Evolutionary conservation across 495 filamentous ascomycete species (phyloP).

Genomic region (Amniculicola lignicola): DNA sequence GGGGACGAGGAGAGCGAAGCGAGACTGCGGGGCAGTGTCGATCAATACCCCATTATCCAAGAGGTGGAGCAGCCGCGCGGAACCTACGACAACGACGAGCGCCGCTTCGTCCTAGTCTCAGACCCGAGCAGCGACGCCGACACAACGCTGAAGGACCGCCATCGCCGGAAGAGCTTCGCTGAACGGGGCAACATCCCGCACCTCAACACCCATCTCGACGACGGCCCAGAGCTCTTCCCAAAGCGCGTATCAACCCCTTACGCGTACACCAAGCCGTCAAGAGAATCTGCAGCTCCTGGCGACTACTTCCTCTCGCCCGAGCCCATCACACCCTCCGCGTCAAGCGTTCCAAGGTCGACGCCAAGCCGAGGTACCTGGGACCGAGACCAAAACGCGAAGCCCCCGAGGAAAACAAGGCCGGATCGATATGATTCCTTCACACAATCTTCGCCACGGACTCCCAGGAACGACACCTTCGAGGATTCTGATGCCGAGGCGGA

Average conservation of each 20-base stretch:
- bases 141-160: conserved; percentile 3
- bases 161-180: conserved; percentile 32
- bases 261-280: conserved; percentile 35
- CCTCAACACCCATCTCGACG: conserved; percentile 35
- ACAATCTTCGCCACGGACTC: conserved; percentile 16
- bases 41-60: conserved; percentile 43
- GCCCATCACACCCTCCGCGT: conserved; percentile 19
- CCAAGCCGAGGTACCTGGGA: conserved; percentile 16
- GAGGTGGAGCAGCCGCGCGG: conserved; percentile 30
- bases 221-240: conserved; percentile 33
- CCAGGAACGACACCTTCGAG: conserved; percentile 21
- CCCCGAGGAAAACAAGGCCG: conserved; percentile 8
- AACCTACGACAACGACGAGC: conserved; percentile 26
- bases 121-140: conserved; percentile 12
- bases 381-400: conserved; percentile 28
- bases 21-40: conserved; percentile 38
- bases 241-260: conserved; percentile 40
- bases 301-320: conserved; percentile 38
- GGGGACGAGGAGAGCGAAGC: conserved; percentile 34
- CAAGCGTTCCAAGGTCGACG: conserved; percentile 23
- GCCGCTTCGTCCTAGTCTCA: conserved; percentile 36
- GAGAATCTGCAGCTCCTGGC: conserved; percentile 16
- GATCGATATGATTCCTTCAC: conserved; percentile 22
- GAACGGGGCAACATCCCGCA: conserved; percentile 33
- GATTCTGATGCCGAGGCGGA: conserved; percentile 25